A percentile compares a stretch with the other conserved stretches of the same genome.
Conservation (phyloP, 2,329 filamentous ascomycete genomes). For the Colletotrichum sp. region DNA sequence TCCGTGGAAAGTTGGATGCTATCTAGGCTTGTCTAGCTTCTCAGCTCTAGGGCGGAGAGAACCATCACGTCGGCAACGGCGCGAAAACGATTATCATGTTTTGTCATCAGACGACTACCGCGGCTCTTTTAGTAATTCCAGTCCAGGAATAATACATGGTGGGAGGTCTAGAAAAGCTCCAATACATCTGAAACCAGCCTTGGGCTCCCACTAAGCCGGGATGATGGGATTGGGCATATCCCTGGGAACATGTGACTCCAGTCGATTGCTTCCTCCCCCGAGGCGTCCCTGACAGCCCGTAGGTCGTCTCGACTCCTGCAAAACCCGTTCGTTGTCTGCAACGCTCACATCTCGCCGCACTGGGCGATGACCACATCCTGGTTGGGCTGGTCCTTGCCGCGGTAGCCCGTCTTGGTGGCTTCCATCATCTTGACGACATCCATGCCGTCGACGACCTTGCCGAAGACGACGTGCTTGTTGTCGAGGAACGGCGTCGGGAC, state of each 20-base stretch:
- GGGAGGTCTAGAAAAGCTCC: background rate
- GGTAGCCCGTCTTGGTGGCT: constrained; percentile 79
- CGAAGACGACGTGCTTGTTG: constrained; percentile 94
- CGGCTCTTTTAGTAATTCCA: background rate
- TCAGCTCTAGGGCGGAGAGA: background rate
- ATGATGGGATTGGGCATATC: background rate
- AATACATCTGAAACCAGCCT: background rate
- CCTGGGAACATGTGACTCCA: background rate
- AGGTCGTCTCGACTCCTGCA: background rate
- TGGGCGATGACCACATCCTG: constrained; percentile 84
- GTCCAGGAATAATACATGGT: background rate
- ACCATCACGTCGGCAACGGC: background rate
- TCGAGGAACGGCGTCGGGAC: constrained; percentile 87
- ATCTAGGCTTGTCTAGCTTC: background rate
- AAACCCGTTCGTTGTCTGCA: background rate
- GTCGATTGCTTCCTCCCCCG: background rate
- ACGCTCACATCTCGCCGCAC: constrained; percentile 86
- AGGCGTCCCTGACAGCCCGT: background rate
- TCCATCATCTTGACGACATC: constrained; percentile 93
- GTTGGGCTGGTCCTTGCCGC: constrained; percentile 79
- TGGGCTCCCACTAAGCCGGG: background rate
- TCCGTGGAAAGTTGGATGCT: background rate
- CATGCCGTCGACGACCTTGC: constrained; percentile 87
- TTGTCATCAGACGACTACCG: background rate
- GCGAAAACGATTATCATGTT: background rate